These are phyloP conservation scores for Venturiaceae sp. DNA, from an alignment of 2,329 filamentous ascomycete species.

Conservation along the genomic window DNA sequence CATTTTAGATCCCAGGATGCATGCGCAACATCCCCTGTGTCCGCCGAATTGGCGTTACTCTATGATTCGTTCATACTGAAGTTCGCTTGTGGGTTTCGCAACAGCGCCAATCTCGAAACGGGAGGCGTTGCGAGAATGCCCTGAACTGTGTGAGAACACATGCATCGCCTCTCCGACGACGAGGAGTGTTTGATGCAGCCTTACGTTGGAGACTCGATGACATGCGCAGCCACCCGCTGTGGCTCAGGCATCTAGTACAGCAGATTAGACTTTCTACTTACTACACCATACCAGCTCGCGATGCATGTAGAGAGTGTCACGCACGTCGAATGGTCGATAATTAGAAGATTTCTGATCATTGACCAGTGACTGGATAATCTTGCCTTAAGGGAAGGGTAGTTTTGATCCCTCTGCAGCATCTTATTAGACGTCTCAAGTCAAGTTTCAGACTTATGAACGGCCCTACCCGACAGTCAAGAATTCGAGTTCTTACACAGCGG, in stretches of 20 bases:
- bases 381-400: background rate
- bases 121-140: background rate
- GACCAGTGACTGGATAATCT: background rate
- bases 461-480: background rate
- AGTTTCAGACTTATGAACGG: constrained; percentile 4
- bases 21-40: too few species aligned
- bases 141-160: background rate
- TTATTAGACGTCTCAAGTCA: constrained; percentile 3
- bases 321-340: background rate
- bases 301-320: background rate
- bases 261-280: background rate
- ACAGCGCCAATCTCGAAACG: background rate
- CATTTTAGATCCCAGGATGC: background rate
- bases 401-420: background rate
- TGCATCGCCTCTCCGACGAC: background rate
- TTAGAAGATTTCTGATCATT: background rate
- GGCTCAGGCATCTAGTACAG: background rate
- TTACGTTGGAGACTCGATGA: background rate
- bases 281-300: background rate
- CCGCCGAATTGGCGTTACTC: too few species aligned
- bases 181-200: background rate
- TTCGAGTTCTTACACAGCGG: background rate
- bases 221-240: background rate
- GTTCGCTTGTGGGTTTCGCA: background rate
- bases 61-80: background rate